Evolutionary conservation across 352 stramenopile genomes (phyloP).

Genomic region (Phytophthora boehmeriae): DNA sequence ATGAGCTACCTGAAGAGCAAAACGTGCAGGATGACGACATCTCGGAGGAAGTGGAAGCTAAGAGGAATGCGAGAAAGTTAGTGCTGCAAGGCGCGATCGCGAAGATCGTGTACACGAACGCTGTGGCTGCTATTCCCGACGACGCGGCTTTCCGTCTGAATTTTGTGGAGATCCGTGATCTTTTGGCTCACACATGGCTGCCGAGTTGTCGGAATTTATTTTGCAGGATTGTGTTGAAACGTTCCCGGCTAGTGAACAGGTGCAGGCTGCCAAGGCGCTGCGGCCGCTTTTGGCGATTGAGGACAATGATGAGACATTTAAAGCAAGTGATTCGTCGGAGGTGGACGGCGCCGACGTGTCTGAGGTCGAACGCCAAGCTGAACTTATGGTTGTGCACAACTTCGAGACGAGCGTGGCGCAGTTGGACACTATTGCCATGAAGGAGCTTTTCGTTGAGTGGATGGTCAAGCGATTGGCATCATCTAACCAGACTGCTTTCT

Average conservation of each 20-base stretch:
- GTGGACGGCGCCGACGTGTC: constrained; percentile 23
- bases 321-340: constrained; percentile 20
- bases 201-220: constrained; percentile 74
- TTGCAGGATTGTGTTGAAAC: constrained; percentile 60
- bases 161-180: constrained; percentile 80
- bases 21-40: constrained; percentile 33
- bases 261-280: constrained; percentile 59
- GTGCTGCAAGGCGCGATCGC: constrained; percentile 86
- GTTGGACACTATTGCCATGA: constrained; percentile 54
- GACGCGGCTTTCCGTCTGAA: constrained; percentile 75
- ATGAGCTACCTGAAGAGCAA: constrained; percentile 66
- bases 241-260: constrained; percentile 62
- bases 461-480: constrained; percentile 60
- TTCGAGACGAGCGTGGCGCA: constrained; percentile 65
- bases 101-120: constrained; percentile 84
- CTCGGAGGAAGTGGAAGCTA: constrained; percentile 44
- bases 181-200: constrained; percentile 62
- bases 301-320: constrained; percentile 3
- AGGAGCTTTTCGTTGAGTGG: constrained; percentile 72
- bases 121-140: constrained; percentile 58
- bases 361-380: constrained; percentile 46
- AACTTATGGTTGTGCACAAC: constrained; percentile 51
- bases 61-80: constrained; percentile 65
- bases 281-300: constrained; percentile 46
- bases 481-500: constrained; percentile 40